These are phyloP conservation scores for Penicillium daleae DNA, from an alignment of 495 filamentous ascomycete genomes.

Conservation along the genomic window DNA sequence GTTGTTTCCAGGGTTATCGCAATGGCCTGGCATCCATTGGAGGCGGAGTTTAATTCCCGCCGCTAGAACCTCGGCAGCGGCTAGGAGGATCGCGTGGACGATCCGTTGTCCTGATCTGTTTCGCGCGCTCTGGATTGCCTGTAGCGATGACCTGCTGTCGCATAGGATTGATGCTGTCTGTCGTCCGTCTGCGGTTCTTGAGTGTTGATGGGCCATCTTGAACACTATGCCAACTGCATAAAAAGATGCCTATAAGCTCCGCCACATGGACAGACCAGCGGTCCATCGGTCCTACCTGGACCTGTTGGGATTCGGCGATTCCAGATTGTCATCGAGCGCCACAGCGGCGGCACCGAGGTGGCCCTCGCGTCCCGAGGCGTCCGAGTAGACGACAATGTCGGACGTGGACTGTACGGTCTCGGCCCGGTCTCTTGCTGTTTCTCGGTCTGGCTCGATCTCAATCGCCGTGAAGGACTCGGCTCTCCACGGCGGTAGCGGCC, in stretches of 20 bases:
- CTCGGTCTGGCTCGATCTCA: slow-evolving; percentile 23
- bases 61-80: slow-evolving; percentile 19
- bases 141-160: slow-evolving; percentile 25
- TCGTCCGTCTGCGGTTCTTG: background rate
- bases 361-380: slow-evolving; percentile 24
- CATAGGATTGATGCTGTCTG: slow-evolving; percentile 17
- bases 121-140: slow-evolving; percentile 19
- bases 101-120: slow-evolving; percentile 29
- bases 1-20: slow-evolving; percentile 13
- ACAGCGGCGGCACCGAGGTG: background rate
- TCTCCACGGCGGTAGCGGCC: slow-evolving; percentile 26
- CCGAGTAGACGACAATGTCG: slow-evolving; percentile 26
- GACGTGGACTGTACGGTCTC: slow-evolving; percentile 3
- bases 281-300: slow-evolving; percentile 27
- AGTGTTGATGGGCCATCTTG: slow-evolving; percentile 13
- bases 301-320: slow-evolving; percentile 19
- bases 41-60: slow-evolving; percentile 19
- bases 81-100: slow-evolving; percentile 22
- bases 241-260: slow-evolving; percentile 28
- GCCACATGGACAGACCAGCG: slow-evolving; percentile 29
- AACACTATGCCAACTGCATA: slow-evolving; percentile 25
- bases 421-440: slow-evolving; percentile 23
- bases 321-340: background rate
- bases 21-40: slow-evolving; percentile 29
- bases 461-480: slow-evolving; percentile 26